Conservation (phyloP, 169 alveolate genomes). For the Toxoplasma gondii region DNA sequence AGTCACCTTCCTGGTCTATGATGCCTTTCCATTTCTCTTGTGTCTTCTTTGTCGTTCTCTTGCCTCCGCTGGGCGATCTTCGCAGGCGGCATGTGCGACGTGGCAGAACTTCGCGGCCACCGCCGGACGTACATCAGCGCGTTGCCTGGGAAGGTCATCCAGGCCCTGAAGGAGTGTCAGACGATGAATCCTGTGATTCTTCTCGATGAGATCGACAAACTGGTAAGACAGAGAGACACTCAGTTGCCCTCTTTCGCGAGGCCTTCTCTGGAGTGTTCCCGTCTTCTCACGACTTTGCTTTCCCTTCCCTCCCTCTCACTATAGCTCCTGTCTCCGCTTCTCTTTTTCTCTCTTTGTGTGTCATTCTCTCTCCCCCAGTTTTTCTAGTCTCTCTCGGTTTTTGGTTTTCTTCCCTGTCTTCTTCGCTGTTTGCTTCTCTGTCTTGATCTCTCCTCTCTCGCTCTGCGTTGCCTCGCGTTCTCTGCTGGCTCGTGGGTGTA, state of each 20-base stretch:
- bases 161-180: conserved; percentile 53
- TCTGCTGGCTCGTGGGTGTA: too few relatives aligned
- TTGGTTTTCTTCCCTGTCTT: too few relatives aligned
- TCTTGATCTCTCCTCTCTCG: too few relatives aligned
- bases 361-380: too few relatives aligned
- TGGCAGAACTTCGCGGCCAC: conserved; percentile 94
- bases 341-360: too few relatives aligned
- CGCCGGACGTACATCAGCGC: conserved; percentile 97
- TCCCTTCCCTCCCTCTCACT: too few relatives aligned
- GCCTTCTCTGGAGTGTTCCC: not conserved
- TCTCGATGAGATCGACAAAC: conserved; percentile 94
- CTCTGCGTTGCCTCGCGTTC: too few relatives aligned
- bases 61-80: not conserved
- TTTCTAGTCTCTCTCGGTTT: too few relatives aligned
- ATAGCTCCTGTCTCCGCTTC: not conserved
- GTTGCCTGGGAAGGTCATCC: conserved; percentile 92
- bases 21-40: not conserved
- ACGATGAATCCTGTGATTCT: conserved; percentile 69
- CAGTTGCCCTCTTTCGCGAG: not conserved
- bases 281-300: not conserved
- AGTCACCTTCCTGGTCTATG: not conserved
- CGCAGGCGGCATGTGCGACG: conserved; percentile 92
- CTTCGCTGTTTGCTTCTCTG: too few relatives aligned
- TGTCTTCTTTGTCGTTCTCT: not conserved
- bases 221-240: conserved; percentile 63